A percentile compares a stretch with the other conserved stretches of the same genome.
Evolutionary conservation across 2,329 filamentous ascomycete species (phyloP).

Genomic region (Neocucurbitaria cava): DNA sequence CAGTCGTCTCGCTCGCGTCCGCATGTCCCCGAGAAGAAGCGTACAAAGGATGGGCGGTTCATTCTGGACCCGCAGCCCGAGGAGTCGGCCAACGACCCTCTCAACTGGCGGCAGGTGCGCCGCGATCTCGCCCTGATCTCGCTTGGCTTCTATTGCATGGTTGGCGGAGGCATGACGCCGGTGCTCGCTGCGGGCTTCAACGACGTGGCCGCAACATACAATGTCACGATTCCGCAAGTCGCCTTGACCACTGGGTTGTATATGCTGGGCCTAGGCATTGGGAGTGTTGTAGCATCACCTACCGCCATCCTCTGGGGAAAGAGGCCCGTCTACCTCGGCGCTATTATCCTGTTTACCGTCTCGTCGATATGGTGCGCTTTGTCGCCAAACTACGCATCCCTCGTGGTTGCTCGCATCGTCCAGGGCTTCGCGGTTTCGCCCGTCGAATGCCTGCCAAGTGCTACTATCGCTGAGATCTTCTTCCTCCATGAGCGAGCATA

Average conservation of each 20-base stretch:
- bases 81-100: constrained; percentile 85
- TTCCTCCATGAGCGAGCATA: constrained; percentile 94
- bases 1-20: constrained; percentile 28
- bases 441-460: constrained; percentile 90
- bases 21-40: constrained; percentile 66
- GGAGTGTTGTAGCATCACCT: constrained; percentile 82
- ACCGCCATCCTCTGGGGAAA: constrained; percentile 93
- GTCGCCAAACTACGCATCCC: constrained; percentile 80
- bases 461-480: constrained; percentile 95
- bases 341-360: constrained; percentile 77
- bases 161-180: constrained; percentile 92
- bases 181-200: constrained; percentile 89
- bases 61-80: constrained; percentile 93
- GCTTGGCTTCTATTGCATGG: constrained; percentile 89
- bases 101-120: constrained; percentile 88
- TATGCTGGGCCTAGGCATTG: constrained; percentile 91
- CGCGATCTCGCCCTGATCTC: constrained; percentile 81
- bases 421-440: constrained; percentile 88
- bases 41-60: constrained; percentile 79
- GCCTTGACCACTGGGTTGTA: constrained; percentile 89
- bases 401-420: constrained; percentile 82
- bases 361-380: constrained; percentile 84
- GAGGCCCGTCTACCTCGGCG: constrained; percentile 83
- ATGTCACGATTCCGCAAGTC: constrained; percentile 73
- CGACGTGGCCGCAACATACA: constrained; percentile 72